A percentile compares a stretch with the other conserved stretches of the same genome.
Evolutionary conservation across 106 monocot species (phyloP).

Genomic region (Acanthochlamys bracteata): DNA sequence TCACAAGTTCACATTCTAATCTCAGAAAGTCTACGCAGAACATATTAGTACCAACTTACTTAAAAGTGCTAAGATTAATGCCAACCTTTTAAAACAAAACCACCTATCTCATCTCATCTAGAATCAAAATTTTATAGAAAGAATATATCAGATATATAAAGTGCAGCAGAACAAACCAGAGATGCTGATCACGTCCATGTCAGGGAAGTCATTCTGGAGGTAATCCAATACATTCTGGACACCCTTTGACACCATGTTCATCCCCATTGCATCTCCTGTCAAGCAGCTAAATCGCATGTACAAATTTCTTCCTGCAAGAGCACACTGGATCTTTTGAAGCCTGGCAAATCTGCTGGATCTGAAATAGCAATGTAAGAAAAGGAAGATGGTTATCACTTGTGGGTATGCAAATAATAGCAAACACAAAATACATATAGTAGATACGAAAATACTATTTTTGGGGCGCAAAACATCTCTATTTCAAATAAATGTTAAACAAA

Average conservation of each 20-base stretch:
- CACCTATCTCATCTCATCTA: not conserved
- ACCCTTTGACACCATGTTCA: slow-evolving; percentile 97
- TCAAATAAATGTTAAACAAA: no score
- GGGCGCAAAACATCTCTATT: no score
- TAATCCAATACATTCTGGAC: slow-evolving; percentile 80
- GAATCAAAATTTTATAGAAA: not conserved
- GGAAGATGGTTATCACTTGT: not conserved
- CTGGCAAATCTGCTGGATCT: slow-evolving; percentile 84
- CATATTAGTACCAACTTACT: no score
- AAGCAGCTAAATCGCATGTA: slow-evolving; percentile 76
- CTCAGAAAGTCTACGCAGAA: not conserved
- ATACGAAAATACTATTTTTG: no score
- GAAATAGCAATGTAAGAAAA: not conserved
- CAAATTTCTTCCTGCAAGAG: slow-evolving; percentile 74
- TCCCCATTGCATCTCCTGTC: slow-evolving; percentile 95
- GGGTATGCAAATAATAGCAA: no score
- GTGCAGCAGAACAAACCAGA: slow-evolving; percentile 35
- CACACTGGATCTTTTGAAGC: slow-evolving; percentile 55
- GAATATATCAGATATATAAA: not conserved
- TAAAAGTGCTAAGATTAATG: no score
- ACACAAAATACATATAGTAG: no score
- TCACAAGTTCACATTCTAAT: not conserved
- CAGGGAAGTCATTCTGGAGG: slow-evolving; percentile 63
- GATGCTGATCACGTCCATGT: slow-evolving; percentile 83
- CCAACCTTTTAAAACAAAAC: not conserved